Base-by-base conservation (phyloP, 1,284 basidiomycete species). In the Ustilago cynodontis region DNA sequence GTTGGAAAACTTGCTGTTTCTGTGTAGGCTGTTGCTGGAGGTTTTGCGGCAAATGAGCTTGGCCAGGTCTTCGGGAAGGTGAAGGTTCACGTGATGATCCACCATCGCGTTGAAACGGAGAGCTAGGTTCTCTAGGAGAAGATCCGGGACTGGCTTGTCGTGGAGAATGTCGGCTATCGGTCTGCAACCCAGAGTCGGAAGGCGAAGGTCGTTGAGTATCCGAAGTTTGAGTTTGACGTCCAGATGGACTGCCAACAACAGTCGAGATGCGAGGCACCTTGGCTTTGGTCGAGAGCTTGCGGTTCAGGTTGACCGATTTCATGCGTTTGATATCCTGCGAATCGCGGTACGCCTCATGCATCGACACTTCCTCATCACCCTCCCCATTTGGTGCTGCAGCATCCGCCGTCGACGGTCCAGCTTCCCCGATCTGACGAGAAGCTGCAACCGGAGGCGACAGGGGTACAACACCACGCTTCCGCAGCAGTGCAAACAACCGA, bases 191-290 rank as follows among this genome's bases (percentile, higher is more conserved):
- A 14, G 71, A 35, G 35, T 77, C 75, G 31, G 79, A 75, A 0
- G 79, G 71, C 7, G 78, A 75, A 1, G 74, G 57, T 52, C 65
- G 57, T 54, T 78, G 78, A 37, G 76, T 67, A 18, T 77, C 71
- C 7, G 69, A 69, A 3, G 78, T 72, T 63, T 76, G 74, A 20
- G 79, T 78, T 41, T 75, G 70, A 22, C 68, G 45, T 7, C 75
- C 95, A 4, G 94, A 90, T n/a, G 96, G 96, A 82, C 93, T 94
- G 86, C 98, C 96, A 52, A 99, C 92, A 41, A 99, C 92, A 3
- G 94, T 98, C 20, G 95, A 98, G 49, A 94, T 92, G 86, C 94
- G 95, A 5, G 97, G 94, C 71, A 97, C 86, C 53, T 92, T 91
- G 16, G 95, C 94, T 13, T 94, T 95, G 57, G 93, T 94, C 41